Evolutionary conservation across 768 basidiomycete species (phyloP).

Genomic region (Mycena albidolilacea): DNA sequence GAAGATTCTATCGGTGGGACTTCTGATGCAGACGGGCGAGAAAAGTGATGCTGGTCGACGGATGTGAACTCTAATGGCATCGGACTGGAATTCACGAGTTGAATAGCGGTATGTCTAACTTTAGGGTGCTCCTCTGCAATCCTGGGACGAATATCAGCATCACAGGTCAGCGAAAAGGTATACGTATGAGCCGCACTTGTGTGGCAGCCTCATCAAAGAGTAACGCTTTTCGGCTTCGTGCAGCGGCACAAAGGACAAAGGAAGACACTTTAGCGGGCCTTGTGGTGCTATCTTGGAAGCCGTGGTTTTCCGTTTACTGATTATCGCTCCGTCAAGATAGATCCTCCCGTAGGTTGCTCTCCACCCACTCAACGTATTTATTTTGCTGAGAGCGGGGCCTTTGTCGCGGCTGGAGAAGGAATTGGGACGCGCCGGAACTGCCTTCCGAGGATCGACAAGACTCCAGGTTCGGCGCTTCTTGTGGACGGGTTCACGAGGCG

Average conservation of each 20-base stretch:
- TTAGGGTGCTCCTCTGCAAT: background rate
- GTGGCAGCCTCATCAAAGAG: constrained; percentile 16
- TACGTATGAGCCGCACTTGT: background rate
- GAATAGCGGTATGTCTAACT: background rate
- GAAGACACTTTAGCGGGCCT: constrained; percentile 12
- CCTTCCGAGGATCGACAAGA: constrained; percentile 37
- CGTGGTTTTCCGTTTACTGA: constrained; percentile 20
- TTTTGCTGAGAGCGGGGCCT: background rate
- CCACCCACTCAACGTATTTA: constrained; percentile 32
- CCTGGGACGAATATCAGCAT: constrained; percentile 9
- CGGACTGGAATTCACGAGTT: background rate
- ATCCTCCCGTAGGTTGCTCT: constrained; percentile 12
- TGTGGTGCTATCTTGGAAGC: background rate
- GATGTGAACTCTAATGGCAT: constrained; percentile 15
- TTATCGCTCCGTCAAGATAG: constrained; percentile 14
- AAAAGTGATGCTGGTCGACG: constrained; percentile 3
- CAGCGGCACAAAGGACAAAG: constrained; percentile 31
- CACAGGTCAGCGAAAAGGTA: background rate
- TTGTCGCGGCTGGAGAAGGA: constrained; percentile 23
- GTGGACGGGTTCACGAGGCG: background rate
- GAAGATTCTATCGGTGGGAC: background rate
- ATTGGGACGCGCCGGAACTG: constrained; percentile 20
- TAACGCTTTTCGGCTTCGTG: constrained; percentile 32
- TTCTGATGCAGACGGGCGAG: background rate
- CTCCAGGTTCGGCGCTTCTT: constrained; percentile 28